Base-by-base conservation (phyloP, 2,329 filamentous ascomycete species). In the Colletotrichum paranaense region DNA sequence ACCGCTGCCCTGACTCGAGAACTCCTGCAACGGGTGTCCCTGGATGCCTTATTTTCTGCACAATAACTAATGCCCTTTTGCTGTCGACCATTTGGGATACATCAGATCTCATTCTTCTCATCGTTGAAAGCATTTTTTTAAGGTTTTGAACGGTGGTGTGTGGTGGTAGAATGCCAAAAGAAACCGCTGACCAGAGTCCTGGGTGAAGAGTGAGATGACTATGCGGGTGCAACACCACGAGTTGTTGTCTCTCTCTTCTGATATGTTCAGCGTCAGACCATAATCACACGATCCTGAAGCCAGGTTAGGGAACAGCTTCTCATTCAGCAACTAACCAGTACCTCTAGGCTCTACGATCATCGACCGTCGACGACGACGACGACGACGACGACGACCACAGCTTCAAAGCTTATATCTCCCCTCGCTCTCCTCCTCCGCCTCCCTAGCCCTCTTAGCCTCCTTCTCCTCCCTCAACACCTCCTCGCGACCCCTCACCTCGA, bases 401-500 rank as follows among this genome's bases (percentile, higher is more conserved):
- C 6, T 16, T 68, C 22, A 74, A 22, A 74, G 53, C 57, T 68
- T 74, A 22, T 60, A 42, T 9, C 30, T 69, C 19, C 49, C 72
- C 6, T 42, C 38, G 16, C n/a, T 46, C 19, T 59, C 72, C 49
- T 73, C 46, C 49, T 62, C n/a, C 67, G 63, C 76, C 32, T 73
- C 70, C 14, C 52, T 32, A 11, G 67, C 73, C 24, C 55, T 72
- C 67, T 78, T 79, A n/a, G 26, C 72, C 72, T 79, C 78, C 77
- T 80, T 85, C 78, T 87, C 85, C 78, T 86, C 86, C 19, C 77
- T 80, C 73, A 90, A 73, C 0, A 89, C 84, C 56, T 91, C 88
- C 35, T 84, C 83, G 75, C 88, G 83, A 70, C 76, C 75, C 71
- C 86, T 80, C 3, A 92, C 84, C 79, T 92, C 88, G 2, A 92